Base-by-base conservation (phyloP, 768 basidiomycete genomes). In the Lactifluus rugatus region DNA sequence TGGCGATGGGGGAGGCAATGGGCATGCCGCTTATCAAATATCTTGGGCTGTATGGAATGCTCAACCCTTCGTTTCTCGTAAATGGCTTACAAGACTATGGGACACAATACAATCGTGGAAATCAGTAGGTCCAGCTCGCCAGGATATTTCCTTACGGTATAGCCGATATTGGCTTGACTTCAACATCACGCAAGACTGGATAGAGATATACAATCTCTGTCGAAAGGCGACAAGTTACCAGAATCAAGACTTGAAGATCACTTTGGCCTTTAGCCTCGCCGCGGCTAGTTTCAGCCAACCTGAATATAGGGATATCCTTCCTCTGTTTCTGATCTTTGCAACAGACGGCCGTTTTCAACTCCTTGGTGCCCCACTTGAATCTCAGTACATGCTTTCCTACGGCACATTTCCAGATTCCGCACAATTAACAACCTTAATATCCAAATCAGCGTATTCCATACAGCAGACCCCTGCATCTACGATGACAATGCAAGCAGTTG, bases 161-260 rank as follows among this genome's bases (percentile, higher is more conserved):
- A 56, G 55, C 32, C 55, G 28, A 32, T 49, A 56, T 21, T 56
- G 55, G 55, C 39, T 56, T 3, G 11, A 48, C 2, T 49, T 56
- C 37, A 9, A 56, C 28, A 39, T 28, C 10, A 13, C 47, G 7
- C 26, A 39, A 17, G 55, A 56, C 19, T 56, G 55, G 55, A 14
- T 42, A 5, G 10, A 16, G 0, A 42, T 56, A 14, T 49, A 49
- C 16, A 5, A 42, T 3, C 26, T 49, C 5, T 49, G 37, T 9
- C 55, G 34, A 16, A 8, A 32, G 31, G 26, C 28, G 14, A 17
- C 3, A 19, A 21, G 21, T n/a, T 8, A 19, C 5, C 11, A 41
- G 11, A 11, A 11, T 42, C 55, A 41, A 34, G 39, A 49, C 26
- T 10, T 17, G 1, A 48, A 7, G 28, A 41, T 48, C 14, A 11